Percentiles rank a stretch among this genome's conserved stretches.
These are phyloP conservation scores for Penicillium ucsense DNA, from an alignment of 495 filamentous ascomycete species.

Conservation along the genomic window DNA sequence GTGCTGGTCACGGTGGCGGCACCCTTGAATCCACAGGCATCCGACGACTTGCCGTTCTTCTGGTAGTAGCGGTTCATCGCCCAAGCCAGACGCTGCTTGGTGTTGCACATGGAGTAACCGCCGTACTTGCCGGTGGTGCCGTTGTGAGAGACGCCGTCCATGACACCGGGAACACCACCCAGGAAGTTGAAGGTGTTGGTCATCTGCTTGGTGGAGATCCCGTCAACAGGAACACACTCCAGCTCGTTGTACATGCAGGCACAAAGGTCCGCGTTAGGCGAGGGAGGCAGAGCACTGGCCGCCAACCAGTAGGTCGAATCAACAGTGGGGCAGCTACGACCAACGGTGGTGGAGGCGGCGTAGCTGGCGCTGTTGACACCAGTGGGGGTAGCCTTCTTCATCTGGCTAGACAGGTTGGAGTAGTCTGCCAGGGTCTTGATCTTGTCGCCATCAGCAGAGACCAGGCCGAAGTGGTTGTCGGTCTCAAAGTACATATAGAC, in stretches of 20 bases:
- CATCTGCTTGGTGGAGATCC: constrained; percentile 45
- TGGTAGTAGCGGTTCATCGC: constrained; percentile 78
- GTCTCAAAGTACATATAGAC: constrained; percentile 98
- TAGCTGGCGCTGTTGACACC: constrained; percentile 57
- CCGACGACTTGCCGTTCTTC: constrained; percentile 32
- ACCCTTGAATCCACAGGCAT: constrained; percentile 54
- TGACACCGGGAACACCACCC: constrained; percentile 50
- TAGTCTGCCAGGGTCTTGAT: constrained; percentile 65
- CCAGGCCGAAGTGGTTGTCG: constrained; percentile 82
- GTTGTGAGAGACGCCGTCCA: constrained; percentile 64
- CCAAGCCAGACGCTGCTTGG: constrained; percentile 68
- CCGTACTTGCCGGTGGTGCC: constrained; percentile 66
- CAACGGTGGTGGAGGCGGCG: constrained; percentile 57
- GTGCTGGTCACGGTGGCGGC: constrained; percentile 41
- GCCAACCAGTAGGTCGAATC: constrained; percentile 58
- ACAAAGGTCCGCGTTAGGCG: constrained; percentile 69
- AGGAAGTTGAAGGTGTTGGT: constrained; percentile 62
- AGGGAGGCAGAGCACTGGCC: constrained; percentile 65
- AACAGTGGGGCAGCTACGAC: constrained; percentile 60
- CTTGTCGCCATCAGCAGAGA: constrained; percentile 44
- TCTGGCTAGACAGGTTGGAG: constrained; percentile 58
- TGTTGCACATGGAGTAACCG: constrained; percentile 79
- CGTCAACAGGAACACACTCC: constrained; percentile 53
- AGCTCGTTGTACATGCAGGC: constrained; percentile 73
- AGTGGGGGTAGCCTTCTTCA: constrained; percentile 57